A percentile compares a stretch with the other conserved stretches of the same genome.
Evolutionary conservation across 1,139 yeast genomes (phyloP).

Genomic region (Lodderomyces oxycetoniae): DNA sequence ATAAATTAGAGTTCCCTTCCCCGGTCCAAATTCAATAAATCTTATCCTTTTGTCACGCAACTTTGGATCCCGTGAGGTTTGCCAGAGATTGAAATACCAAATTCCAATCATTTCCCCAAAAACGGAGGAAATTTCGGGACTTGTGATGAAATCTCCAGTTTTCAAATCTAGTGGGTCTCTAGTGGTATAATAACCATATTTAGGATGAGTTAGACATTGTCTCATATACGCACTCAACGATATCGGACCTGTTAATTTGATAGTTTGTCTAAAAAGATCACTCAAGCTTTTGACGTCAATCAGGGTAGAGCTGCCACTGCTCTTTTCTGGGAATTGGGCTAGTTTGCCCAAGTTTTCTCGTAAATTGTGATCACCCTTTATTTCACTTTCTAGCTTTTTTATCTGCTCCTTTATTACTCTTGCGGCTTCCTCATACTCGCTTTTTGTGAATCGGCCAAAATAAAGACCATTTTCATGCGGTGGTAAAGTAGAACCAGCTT

Average conservation of each 20-base stretch:
- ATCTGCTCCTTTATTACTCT: constrained; percentile 33
- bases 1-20: constrained; percentile 72
- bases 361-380: constrained; percentile 37
- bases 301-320: constrained; percentile 7
- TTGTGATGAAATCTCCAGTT: constrained; percentile 74
- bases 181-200: constrained; percentile 75
- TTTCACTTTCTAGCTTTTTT: constrained; percentile 28
- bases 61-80: constrained; percentile 48
- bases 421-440: constrained; percentile 41
- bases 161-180: constrained; percentile 63
- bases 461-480: constrained; percentile 17
- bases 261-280: constrained; percentile 47
- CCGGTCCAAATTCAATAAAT: constrained; percentile 86
- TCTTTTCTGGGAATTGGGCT: constrained; percentile 31
- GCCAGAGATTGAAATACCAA: constrained; percentile 64
- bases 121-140: constrained; percentile 84
- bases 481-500: constrained; percentile 3
- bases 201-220: constrained; percentile 77
- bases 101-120: constrained; percentile 85
- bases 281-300: constrained; percentile 26
- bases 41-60: constrained; percentile 28
- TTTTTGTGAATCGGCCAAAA: constrained; percentile 34
- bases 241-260: constrained; percentile 72
- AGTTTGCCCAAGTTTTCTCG: constrained; percentile 34
- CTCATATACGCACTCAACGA: constrained; percentile 73